Conservation (phyloP, 495 filamentous ascomycete genomes). For the Penicillium egyptiacum region DNA sequence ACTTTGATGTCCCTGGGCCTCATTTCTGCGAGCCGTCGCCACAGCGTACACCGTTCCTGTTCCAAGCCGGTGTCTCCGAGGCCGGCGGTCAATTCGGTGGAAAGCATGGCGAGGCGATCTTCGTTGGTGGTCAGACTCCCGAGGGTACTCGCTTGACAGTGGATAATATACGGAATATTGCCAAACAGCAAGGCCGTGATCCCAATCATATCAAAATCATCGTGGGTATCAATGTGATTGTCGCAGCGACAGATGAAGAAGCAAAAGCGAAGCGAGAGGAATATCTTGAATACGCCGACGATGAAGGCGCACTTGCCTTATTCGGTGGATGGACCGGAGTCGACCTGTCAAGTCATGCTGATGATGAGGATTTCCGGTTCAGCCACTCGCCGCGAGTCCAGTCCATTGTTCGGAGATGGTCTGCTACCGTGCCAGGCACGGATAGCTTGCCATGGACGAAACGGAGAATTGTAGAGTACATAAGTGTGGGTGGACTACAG, state of each 20-base stretch:
- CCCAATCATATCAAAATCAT: conserved; percentile 54
- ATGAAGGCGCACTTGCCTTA: conserved; percentile 57
- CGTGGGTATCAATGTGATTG: conserved; percentile 42
- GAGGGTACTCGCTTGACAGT: conserved; percentile 44
- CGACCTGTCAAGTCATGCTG: conserved; percentile 51
- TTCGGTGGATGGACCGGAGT: conserved; percentile 66
- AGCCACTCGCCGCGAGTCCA: conserved; percentile 28
- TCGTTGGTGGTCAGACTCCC: conserved; percentile 50
- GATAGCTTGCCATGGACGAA: conserved; percentile 56
- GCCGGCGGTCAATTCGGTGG: conserved; percentile 56
- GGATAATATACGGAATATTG: conserved; percentile 50
- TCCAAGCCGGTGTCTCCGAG: conserved; percentile 56
- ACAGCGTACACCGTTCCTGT: conserved; percentile 57
- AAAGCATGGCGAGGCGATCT: conserved; percentile 60
- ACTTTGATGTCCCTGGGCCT: conserved; percentile 55
- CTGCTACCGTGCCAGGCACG: conserved; percentile 33
- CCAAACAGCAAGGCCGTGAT: conserved; percentile 47
- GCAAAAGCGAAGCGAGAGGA: conserved; percentile 52
- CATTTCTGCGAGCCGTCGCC: conserved; percentile 57
- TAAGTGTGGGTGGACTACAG: conserved; percentile 52
- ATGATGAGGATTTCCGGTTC: conserved; percentile 54
- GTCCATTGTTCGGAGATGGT: conserved; percentile 29
- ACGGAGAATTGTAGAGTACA: conserved; percentile 52
- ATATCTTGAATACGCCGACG: conserved; percentile 51
- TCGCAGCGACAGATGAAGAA: conserved; percentile 55